These are phyloP conservation scores for Cucumis sativus DNA, from an alignment of 306 rosid species.

Conservation along the genomic window Cucumber_9930_V3 NC_026656.2:4857501-4858000, in stretches of 20 bases:
- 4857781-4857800: not conserved
- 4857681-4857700: not conserved
- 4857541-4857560: not conserved
- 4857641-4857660: not conserved
- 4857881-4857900: too few species aligned
- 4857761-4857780: not conserved
- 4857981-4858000: too few species aligned
- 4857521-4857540: not conserved
- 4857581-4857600: not conserved
- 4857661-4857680: not conserved
- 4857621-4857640: not conserved
- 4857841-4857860: not conserved
- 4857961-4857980: too few species aligned
- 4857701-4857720: not conserved
- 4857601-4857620: not conserved
- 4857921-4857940: too few species aligned
- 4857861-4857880: not conserved
- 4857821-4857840: too few species aligned
- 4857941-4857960: too few species aligned
- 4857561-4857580: not conserved
- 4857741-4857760: not conserved
- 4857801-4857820: not conserved
- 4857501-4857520: not conserved
- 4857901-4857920: too few species aligned
- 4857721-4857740: not conserved